Evolutionary conservation across 2,329 filamentous ascomycete species (phyloP).

Genomic region (Volutella citrinella): DNA sequence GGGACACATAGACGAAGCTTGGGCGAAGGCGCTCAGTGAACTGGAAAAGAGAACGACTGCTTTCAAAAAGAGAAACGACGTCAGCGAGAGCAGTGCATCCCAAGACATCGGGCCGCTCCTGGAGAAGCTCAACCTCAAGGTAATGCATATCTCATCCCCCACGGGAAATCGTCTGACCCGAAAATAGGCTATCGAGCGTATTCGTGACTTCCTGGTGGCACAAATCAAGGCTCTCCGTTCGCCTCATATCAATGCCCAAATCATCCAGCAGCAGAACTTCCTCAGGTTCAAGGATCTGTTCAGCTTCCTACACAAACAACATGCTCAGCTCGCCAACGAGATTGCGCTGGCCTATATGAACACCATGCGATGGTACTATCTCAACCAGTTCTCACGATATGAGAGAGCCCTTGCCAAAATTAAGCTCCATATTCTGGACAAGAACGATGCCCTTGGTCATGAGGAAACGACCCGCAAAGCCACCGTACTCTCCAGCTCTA

Average conservation of each 20-base stretch:
- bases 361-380: constrained; percentile 98
- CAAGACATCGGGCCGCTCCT: constrained; percentile 83
- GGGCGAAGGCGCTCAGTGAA: constrained; percentile 79
- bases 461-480: constrained; percentile 69
- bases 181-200: constrained; percentile 77
- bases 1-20: constrained; percentile 84
- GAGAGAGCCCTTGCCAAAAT: constrained; percentile 79
- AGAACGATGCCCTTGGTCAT: constrained; percentile 76
- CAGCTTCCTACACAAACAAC: constrained; percentile 78
- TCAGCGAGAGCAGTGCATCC: constrained; percentile 68
- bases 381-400: constrained; percentile 87
- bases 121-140: constrained; percentile 79
- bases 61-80: constrained; percentile 65
- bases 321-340: constrained; percentile 80
- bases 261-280: constrained; percentile 92
- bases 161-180: not conserved
- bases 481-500: constrained; percentile 49
- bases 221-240: constrained; percentile 94
- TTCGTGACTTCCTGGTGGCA: constrained; percentile 88
- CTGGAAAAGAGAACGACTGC: constrained; percentile 73
- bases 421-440: constrained; percentile 78
- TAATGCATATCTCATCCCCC: too few relatives aligned
- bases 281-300: constrained; percentile 86
- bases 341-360: constrained; percentile 94
- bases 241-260: constrained; percentile 94